Evolutionary conservation across 257 asterid species (phyloP).

Genomic region (Solanum raphanifolium): DNA sequence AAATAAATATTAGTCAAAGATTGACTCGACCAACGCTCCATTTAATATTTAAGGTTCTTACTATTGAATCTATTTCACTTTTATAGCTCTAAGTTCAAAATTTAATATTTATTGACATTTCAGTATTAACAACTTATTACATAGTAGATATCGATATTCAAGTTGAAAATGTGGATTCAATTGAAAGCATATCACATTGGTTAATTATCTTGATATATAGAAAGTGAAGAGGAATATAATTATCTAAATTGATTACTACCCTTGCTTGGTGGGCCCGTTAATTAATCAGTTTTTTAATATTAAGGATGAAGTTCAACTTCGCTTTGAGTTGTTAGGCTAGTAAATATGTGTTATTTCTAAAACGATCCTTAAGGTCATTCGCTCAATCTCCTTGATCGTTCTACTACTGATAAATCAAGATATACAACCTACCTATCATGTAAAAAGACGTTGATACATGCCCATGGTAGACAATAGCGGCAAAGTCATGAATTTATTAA

Average conservation of each 20-base stretch:
- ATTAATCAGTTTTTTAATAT: background rate
- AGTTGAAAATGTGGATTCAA: background rate
- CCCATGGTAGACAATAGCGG: background rate
- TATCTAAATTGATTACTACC: background rate
- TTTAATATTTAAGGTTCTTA: background rate
- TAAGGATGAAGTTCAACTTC: background rate
- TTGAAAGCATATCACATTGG: background rate
- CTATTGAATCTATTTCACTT: rapidly evolving
- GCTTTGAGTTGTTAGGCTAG: background rate
- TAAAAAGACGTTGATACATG: background rate
- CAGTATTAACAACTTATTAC: background rate
- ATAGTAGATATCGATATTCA: too few relatives aligned
- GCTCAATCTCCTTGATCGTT: rapidly evolving
- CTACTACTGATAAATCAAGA: background rate
- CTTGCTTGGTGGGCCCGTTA: background rate
- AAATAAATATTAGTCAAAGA: background rate
- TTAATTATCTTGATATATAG: background rate
- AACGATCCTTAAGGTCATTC: background rate
- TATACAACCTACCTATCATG: background rate
- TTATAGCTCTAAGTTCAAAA: background rate
- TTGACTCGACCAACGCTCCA: background rate
- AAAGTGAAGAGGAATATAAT: background rate
- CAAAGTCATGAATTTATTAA: background rate
- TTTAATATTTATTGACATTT: background rate
- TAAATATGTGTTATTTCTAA: background rate